A percentile compares a stretch with the other conserved stretches of the same genome.
These are phyloP conservation scores for Pseudohalonectria lignicola DNA, from an alignment of 2,329 filamentous ascomycete genomes.

Conservation along the genomic window DNA sequence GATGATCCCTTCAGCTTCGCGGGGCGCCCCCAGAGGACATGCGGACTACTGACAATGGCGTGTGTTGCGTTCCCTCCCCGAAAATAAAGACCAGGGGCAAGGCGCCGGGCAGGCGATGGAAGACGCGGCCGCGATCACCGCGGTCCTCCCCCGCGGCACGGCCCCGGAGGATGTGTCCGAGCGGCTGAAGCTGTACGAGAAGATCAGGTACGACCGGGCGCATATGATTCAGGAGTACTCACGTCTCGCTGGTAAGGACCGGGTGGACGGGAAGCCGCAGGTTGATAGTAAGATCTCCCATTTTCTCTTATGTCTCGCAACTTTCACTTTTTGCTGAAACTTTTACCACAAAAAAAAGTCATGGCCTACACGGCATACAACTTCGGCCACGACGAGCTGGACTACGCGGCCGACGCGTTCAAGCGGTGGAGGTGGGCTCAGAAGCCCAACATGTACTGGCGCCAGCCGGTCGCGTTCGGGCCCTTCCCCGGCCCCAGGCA, in stretches of 20 bases:
- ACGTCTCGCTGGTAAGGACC: conserved; percentile 37
- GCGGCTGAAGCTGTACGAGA: conserved; percentile 47
- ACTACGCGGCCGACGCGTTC: conserved; percentile 38
- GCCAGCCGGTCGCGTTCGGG: conserved; percentile 32
- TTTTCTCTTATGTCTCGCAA: too few species aligned
- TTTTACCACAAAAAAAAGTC: conserved; percentile 13
- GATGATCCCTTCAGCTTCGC: too few species aligned
- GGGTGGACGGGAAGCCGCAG: conserved; percentile 20
- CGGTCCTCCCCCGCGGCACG: conserved; percentile 39
- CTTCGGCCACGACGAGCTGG: conserved; percentile 47
- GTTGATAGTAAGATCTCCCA: conserved; percentile 28
- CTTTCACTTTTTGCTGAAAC: conserved; percentile 15
- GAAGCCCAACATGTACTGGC: conserved; percentile 24
- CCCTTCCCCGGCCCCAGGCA: conserved; percentile 34
- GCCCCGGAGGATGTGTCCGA: conserved; percentile 33
- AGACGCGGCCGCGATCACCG: conserved; percentile 48
- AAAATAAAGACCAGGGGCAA: conserved; percentile 42
- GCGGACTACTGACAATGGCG: too few species aligned
- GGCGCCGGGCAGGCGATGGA: conserved; percentile 56
- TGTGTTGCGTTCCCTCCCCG: too few species aligned
- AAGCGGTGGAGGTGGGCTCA: conserved; percentile 34
- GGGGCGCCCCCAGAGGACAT: too few species aligned
- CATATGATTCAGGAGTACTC: conserved; percentile 23
- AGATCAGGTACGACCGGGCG: conserved; percentile 40
- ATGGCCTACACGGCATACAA: conserved; percentile 34